These are phyloP conservation scores for Cichorium intybus DNA, from an alignment of 140 eudicot genomes.

Conservation along the genomic window DNA sequence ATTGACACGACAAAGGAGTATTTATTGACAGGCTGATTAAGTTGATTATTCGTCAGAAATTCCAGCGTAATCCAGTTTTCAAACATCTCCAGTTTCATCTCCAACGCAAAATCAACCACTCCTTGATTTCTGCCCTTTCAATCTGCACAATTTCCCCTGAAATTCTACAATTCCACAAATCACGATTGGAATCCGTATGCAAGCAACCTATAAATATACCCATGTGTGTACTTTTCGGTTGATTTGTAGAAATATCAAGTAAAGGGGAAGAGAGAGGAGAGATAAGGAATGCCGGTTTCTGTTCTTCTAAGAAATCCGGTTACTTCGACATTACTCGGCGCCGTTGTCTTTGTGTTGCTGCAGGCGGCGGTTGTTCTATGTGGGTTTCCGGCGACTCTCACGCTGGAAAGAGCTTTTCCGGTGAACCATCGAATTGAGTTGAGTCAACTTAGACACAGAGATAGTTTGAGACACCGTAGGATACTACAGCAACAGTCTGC, in stretches of 20 bases:
- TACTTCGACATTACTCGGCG: constrained; percentile 21
- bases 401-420: constrained; percentile 72
- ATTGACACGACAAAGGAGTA: constrained; percentile 1
- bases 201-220: not conserved
- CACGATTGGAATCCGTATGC: not conserved
- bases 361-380: constrained; percentile 35
- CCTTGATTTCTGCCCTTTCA: constrained; percentile 16
- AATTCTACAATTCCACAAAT: not conserved
- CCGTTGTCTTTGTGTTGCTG: constrained; percentile 16
- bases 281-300: constrained; percentile 29
- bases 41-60: constrained; percentile 11
- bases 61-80: constrained; percentile 32
- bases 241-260: not conserved
- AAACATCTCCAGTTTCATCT: constrained; percentile 13
- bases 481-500: constrained; percentile 48
- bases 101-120: constrained; percentile 20
- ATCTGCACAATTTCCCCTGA: not conserved
- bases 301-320: constrained; percentile 12
- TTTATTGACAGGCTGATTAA: constrained; percentile 8
- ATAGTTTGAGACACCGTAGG: constrained; percentile 65
- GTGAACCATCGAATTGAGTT: constrained; percentile 56
- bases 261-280: constrained; percentile 5
- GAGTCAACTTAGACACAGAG: constrained; percentile 68
- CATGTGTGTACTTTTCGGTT: not conserved
- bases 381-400: constrained; percentile 39